These are phyloP conservation scores for Ramalina intermedia DNA, from an alignment of 495 filamentous ascomycete species.

Conservation along the genomic window DNA sequence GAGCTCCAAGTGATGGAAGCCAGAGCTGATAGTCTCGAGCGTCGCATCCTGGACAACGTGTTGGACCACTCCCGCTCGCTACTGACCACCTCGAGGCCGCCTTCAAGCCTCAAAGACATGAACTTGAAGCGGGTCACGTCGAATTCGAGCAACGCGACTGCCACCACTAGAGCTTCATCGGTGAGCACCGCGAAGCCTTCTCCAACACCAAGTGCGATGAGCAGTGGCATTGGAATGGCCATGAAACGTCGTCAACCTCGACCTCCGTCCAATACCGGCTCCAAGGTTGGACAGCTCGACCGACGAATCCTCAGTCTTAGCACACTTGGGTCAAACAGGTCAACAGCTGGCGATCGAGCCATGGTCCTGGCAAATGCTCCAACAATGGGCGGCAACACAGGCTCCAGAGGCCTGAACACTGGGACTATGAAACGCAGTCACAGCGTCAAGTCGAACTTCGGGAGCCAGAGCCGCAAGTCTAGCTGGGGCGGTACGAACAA, in stretches of 20 bases:
- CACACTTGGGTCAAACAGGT: slow-evolving; percentile 69
- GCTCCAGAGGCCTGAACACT: too few species aligned
- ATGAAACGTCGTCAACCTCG: slow-evolving; percentile 31
- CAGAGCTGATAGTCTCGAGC: slow-evolving; percentile 73
- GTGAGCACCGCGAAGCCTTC: slow-evolving; percentile 24
- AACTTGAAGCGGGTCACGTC: slow-evolving; percentile 60
- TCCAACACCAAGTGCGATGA: slow-evolving; percentile 22
- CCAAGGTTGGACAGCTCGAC: slow-evolving; percentile 28
- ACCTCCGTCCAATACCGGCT: slow-evolving; percentile 27
- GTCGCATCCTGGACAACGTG: slow-evolving; percentile 83
- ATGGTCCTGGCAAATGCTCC: slow-evolving; percentile 36
- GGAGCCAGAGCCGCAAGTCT: slow-evolving; percentile 43
- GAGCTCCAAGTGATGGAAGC: slow-evolving; percentile 82
- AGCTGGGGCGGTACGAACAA: slow-evolving; percentile 50
- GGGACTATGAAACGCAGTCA: slow-evolving; percentile 50
- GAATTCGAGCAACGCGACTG: slow-evolving; percentile 26
- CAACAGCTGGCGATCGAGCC: slow-evolving; percentile 39
- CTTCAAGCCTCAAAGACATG: slow-evolving; percentile 39
- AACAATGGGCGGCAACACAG: slow-evolving; percentile 17
- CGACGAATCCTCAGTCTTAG: slow-evolving; percentile 79
- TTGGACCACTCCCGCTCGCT: slow-evolving; percentile 86
- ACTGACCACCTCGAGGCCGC: slow-evolving; percentile 44
- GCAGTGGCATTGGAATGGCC: slow-evolving; percentile 37
- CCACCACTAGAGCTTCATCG: slow-evolving; percentile 25
- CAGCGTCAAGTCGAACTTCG: slow-evolving; percentile 49